Base-by-base conservation (phyloP, 2,329 filamentous ascomycete genomes). In the Davidsoniella australis region DNA sequence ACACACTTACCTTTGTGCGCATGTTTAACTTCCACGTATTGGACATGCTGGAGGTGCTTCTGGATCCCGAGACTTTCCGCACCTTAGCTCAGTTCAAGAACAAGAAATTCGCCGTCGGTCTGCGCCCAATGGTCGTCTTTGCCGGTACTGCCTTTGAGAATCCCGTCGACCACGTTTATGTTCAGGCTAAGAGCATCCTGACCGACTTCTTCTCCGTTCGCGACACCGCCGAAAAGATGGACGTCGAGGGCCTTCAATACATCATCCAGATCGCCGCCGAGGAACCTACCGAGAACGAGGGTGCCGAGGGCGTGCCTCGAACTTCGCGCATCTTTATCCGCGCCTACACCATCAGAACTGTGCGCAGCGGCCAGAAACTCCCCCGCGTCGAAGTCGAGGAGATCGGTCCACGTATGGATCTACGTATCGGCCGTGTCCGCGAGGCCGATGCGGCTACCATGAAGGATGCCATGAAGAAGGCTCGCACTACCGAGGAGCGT, bases 221-320 rank as follows among this genome's bases (percentile, higher is more conserved):
- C 58, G 68, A 71, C 41, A 73, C 81, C 5, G 73, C 80, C 12
- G 74, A 80, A 60, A 85, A 85, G 67, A 80, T 98, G 51, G 91
- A 98, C 66, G 89, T 96, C 48, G 87, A 94, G 66, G 91, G 91
- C 17, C 67, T 98, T 60, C 88, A 94, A 66, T 94, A 94, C 67
- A 74, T 94, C 57, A 75, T 98, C 53, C 82, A 80, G 59, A 75
- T 95, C 56, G 79, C 75, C 24, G 87, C 85, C 3, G 80, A 83
- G 57, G 84, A 89, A 59, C 66, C 61, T 9, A 58, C 60, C 18
- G 64, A 64, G 54, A 60, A 62, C 48, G 60, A 63, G 18, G 60
- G 61, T 29, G 64, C 61, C 16, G 64, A 65, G 48, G 68, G 69
- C 41, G 62, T 61, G 26, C 47, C 44, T 14, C 47, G 51, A 26